Percentiles rank a stretch among this genome's conserved stretches.
These are phyloP conservation scores for Wickerhamomyces mucosus DNA, from an alignment of 805 yeast species.

Conservation along the genomic window DNA sequence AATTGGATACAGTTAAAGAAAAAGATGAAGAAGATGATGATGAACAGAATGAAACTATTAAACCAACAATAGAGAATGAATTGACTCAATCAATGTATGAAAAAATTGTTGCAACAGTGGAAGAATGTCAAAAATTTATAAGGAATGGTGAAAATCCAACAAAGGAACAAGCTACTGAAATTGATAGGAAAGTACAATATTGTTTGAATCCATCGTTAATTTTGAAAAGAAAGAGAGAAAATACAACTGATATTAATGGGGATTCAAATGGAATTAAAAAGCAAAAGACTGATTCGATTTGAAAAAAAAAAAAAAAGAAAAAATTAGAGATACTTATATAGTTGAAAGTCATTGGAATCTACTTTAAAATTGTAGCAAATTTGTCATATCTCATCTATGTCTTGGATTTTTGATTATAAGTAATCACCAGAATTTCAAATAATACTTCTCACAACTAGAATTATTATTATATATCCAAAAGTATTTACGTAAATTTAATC, in stretches of 20 bases:
- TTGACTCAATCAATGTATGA: slow-evolving; percentile 23
- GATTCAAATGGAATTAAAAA: too few relatives aligned
- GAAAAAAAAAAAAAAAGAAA: background rate
- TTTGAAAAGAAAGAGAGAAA: slow-evolving; percentile 34
- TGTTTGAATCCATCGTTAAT: slow-evolving; percentile 49
- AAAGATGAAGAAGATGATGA: slow-evolving; percentile 11
- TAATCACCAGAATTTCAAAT: too few relatives aligned
- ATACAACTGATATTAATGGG: slow-evolving; percentile 13
- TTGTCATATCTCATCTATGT: too few relatives aligned
- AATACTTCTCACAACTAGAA: too few relatives aligned
- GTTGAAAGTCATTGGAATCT: too few relatives aligned
- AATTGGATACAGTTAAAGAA: slow-evolving; percentile 7
- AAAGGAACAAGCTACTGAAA: slow-evolving; percentile 50
- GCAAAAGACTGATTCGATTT: too few relatives aligned
- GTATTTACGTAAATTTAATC: too few relatives aligned
- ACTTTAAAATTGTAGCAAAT: too few relatives aligned
- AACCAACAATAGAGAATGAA: too few relatives aligned
- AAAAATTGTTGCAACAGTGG: slow-evolving; percentile 34
- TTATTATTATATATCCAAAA: too few relatives aligned
- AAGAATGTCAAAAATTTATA: slow-evolving; percentile 38
- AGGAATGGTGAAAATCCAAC: slow-evolving; percentile 35
- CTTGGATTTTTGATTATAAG: too few relatives aligned
- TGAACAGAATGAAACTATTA: slow-evolving; percentile 3
- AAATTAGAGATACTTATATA: background rate
- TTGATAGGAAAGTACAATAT: slow-evolving; percentile 56